These are phyloP conservation scores for Pestalotiopsis sp. DNA, from an alignment of 2,329 filamentous ascomycete genomes.

Conservation along the genomic window DNA sequence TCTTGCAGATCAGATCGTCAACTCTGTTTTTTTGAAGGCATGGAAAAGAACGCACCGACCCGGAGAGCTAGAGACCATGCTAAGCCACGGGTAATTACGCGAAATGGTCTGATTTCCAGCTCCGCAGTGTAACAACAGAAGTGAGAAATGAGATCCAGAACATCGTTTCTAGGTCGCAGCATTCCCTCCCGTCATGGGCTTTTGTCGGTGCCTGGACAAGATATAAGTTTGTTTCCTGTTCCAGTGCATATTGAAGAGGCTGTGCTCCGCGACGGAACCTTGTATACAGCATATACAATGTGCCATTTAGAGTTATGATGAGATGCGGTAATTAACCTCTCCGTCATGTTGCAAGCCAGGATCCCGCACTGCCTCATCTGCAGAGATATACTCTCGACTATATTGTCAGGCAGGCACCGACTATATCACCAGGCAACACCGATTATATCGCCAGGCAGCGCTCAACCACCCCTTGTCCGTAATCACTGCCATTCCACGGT, in stretches of 20 bases:
- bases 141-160: background rate
- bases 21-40: background rate
- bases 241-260: background rate
- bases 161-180: background rate
- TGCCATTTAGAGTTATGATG: background rate
- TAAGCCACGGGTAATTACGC: background rate
- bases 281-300: background rate
- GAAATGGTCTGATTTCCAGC: background rate
- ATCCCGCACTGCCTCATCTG: background rate
- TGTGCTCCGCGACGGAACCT: background rate
- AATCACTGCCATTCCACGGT: conserved; percentile 46
- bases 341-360: background rate
- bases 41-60: background rate
- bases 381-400: background rate
- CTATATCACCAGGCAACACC: background rate
- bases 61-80: background rate
- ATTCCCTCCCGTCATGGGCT: background rate
- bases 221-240: background rate
- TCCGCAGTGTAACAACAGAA: background rate
- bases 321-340: background rate
- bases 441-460: background rate
- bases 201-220: background rate
- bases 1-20: background rate
- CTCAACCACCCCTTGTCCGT: background rate
- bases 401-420: background rate